phyloP scores from a whole-genome alignment of 192 early-diverging fungal species.

The Podila horticola region DNA sequence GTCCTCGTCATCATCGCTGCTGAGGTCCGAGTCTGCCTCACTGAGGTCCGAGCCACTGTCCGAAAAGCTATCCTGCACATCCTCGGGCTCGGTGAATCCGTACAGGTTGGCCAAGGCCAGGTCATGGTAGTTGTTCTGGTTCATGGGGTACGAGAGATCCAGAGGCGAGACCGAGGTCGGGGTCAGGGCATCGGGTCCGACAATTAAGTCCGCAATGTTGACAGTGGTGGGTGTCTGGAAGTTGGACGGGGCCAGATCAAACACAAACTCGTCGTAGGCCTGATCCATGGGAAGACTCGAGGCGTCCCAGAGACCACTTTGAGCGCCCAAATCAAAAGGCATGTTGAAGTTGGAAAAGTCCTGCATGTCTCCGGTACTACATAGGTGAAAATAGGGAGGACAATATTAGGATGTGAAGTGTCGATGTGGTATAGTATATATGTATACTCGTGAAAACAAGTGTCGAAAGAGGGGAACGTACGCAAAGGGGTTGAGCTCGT shows the following conservation, averaged over 20 bases:
- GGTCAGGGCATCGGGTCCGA: slow-evolving; percentile 26
- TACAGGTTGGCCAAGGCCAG: slow-evolving; percentile 33
- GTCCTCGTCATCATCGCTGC: not conserved
- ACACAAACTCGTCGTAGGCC: slow-evolving; percentile 48
- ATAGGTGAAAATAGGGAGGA: not conserved
- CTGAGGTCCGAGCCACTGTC: slow-evolving; percentile 26
- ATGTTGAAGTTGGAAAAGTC: slow-evolving; percentile 16
- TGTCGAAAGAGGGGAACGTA: slow-evolving; percentile 12
- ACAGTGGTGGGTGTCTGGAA: slow-evolving; percentile 41
- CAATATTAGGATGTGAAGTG: not conserved
- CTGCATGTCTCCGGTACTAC: slow-evolving; percentile 15
- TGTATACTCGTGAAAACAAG: not conserved
- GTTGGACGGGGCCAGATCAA: slow-evolving; percentile 33
- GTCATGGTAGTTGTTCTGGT: slow-evolving; percentile 24
- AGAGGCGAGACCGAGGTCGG: slow-evolving; percentile 20
- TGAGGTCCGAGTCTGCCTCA: slow-evolving; percentile 7
- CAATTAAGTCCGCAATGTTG: slow-evolving; percentile 44
- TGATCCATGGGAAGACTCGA: slow-evolving; percentile 18
- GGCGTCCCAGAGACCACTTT: slow-evolving; percentile 22
- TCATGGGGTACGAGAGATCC: slow-evolving; percentile 18
- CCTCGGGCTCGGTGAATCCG: slow-evolving; percentile 19
- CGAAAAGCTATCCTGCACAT: not conserved
- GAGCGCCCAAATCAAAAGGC: slow-evolving; percentile 19
- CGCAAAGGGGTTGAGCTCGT: slow-evolving; percentile 43
- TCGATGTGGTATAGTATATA: not conserved